Evolutionary conservation across 2,329 filamentous ascomycete genomes (phyloP), one percentile per base, ranked within the genome.

Genomic region (Aspergillus uvarum): DNA sequence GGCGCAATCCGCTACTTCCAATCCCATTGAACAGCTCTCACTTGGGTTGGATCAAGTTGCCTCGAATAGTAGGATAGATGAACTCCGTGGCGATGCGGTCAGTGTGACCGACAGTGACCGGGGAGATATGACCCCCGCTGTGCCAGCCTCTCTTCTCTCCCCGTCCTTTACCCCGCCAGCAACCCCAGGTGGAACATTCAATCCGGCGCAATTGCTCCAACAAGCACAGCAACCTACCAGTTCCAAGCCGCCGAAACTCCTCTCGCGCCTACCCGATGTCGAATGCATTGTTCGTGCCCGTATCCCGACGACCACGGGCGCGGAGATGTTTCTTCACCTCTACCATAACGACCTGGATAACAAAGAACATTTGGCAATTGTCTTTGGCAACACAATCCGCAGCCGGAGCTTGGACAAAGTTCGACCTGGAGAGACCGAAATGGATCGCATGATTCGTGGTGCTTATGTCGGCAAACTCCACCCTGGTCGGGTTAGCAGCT

Each of bases 311-410:
- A 94, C 92, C 2, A 87, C 85, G 0, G 94, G 94, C 3, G 90
- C 92, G 11, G 93, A 99, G 76, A 98, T 99, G 92, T 99, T 96
- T 77, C 79, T 99, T 54, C 94, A 99, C 72, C 82, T 98, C 0
- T 99, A 99, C 79, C 88, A 88, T 64, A 99, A 99, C 77, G 90
- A 90, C 68, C 87, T 91, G 6, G 95, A 99, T 76, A 91, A 89
- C 65, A 99, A 99, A 77, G 95, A 99, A 73, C 95, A 99, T 74
- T 80, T 99, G 54, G 95, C 95, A 19, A 98, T 99, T 71, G 95
- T 99, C 0, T 99, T 99, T 76, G 95, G 95, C 2, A 88, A 89
- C 60, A 83, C 88, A 51, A 97, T 98, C 66, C 85, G 95, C 51
- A 85, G 74, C 86, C 87, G 80, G 75, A 83, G 76, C 87, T 84